phyloP scores from a whole-genome alignment of 2,329 filamentous ascomycete species.

The Didymella arachidicola region DNA sequence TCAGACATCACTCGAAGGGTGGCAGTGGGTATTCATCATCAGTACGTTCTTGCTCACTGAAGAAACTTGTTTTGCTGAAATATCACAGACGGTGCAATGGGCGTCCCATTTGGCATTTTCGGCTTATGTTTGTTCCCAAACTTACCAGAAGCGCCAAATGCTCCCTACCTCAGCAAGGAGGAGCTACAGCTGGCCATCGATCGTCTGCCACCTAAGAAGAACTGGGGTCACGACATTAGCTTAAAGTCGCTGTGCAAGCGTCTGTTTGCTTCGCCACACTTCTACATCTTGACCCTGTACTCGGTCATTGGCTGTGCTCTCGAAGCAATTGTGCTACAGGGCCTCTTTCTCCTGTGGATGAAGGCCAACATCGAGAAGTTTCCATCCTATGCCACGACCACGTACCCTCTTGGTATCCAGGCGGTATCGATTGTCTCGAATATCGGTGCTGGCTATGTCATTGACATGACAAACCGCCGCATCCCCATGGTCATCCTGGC shows the following conservation, averaged over 20 bases:
- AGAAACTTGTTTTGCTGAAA: conserved; percentile 7
- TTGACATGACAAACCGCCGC: conserved; percentile 49
- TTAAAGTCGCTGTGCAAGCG: conserved; percentile 35
- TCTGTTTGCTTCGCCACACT: conserved; percentile 34
- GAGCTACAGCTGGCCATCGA: conserved; percentile 38
- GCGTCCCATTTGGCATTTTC: conserved; percentile 41
- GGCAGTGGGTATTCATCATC: conserved; percentile 44
- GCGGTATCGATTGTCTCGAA: conserved; percentile 64
- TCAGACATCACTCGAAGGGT: conserved; percentile 32
- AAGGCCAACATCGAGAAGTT: conserved; percentile 31
- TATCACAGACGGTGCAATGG: conserved; percentile 38
- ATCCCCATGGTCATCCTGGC: conserved; percentile 50
- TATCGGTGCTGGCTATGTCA: conserved; percentile 48
- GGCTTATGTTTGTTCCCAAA: conserved; percentile 41
- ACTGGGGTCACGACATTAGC: conserved; percentile 37
- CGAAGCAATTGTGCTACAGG: conserved; percentile 45
- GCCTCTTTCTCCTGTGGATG: conserved; percentile 39
- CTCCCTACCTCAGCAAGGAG: conserved; percentile 34
- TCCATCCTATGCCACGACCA: conserved; percentile 60
- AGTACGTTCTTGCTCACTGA: conserved; percentile 17
- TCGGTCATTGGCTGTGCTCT: conserved; percentile 49
- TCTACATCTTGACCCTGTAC: conserved; percentile 53
- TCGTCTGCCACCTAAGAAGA: conserved; percentile 36
- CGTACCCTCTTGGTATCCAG: conserved; percentile 65
- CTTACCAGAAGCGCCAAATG: conserved; percentile 36